A percentile compares a stretch with the other conserved stretches of the same genome.
Conservation (phyloP, 768 basidiomycete genomes). For the Krasilnikovozyma curviuscula region DNA sequence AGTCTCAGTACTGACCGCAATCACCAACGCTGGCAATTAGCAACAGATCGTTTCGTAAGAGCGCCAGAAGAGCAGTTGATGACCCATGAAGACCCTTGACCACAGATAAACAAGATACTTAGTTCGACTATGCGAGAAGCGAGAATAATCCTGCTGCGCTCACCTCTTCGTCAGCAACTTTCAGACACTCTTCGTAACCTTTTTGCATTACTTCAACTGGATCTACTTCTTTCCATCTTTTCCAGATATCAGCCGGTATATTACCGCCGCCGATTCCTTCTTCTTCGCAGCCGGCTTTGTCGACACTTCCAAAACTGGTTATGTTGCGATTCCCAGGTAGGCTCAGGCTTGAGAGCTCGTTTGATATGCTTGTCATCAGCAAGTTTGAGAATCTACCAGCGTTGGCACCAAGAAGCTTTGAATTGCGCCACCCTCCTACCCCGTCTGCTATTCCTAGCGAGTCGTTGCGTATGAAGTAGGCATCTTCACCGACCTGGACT, state of each 20-base stretch:
- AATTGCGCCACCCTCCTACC: constrained; percentile 62
- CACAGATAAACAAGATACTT: constrained; percentile 5
- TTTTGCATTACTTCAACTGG: constrained; percentile 32
- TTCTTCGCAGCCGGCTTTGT: constrained; percentile 7
- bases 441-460: constrained; percentile 91
- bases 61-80: constrained; percentile 30
- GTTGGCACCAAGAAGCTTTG: background rate
- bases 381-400: background rate
- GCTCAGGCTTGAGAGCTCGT: background rate
- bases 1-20: constrained; percentile 50
- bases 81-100: constrained; percentile 33
- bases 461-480: constrained; percentile 43
- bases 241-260: background rate
- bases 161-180: constrained; percentile 25
- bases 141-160: constrained; percentile 5
- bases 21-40: constrained; percentile 72
- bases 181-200: constrained; percentile 32
- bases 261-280: background rate
- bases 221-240: constrained; percentile 20
- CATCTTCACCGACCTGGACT: constrained; percentile 63
- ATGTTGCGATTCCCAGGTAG: background rate
- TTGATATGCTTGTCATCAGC: background rate
- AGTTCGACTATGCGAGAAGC: too few species aligned
- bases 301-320: constrained; percentile 1
- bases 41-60: constrained; percentile 28